Evolutionary conservation across 495 filamentous ascomycete genomes (phyloP).

Genomic region (Neurospora sp.): DNA sequence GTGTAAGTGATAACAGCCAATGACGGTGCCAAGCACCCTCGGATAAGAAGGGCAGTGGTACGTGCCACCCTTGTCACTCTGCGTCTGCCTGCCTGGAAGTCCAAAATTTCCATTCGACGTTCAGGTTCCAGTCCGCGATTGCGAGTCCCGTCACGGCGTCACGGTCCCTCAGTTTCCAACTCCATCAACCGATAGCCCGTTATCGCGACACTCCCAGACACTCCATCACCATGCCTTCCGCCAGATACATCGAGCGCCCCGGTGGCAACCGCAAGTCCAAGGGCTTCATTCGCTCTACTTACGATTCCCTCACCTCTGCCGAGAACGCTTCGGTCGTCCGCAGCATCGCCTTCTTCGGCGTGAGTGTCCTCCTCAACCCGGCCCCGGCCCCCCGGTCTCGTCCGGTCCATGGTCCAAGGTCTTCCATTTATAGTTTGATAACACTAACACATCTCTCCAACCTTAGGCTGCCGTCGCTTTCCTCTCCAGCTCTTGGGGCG

Average conservation of each 20-base stretch:
- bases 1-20: neutral
- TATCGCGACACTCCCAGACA: neutral
- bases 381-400: neutral
- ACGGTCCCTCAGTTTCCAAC: neutral
- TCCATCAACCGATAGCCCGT: neutral
- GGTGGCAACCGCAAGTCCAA: constrained; percentile 22
- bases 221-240: constrained; percentile 28
- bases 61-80: neutral
- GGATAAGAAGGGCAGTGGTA: neutral
- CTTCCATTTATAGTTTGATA: neutral
- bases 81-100: neutral
- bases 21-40: neutral
- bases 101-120: neutral
- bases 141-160: neutral
- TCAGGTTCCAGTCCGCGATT: neutral
- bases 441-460: constrained; percentile 13
- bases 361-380: constrained; percentile 31
- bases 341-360: constrained; percentile 63
- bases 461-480: constrained; percentile 59
- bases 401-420: neutral
- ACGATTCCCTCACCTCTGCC: constrained; percentile 54
- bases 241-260: constrained; percentile 21
- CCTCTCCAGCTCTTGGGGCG: constrained; percentile 62
- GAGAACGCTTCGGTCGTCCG: constrained; percentile 70
- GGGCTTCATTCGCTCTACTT: constrained; percentile 36